phyloP scores from a whole-genome alignment of 352 stramenopile genomes.

The Pythium plurisporium region DNA sequence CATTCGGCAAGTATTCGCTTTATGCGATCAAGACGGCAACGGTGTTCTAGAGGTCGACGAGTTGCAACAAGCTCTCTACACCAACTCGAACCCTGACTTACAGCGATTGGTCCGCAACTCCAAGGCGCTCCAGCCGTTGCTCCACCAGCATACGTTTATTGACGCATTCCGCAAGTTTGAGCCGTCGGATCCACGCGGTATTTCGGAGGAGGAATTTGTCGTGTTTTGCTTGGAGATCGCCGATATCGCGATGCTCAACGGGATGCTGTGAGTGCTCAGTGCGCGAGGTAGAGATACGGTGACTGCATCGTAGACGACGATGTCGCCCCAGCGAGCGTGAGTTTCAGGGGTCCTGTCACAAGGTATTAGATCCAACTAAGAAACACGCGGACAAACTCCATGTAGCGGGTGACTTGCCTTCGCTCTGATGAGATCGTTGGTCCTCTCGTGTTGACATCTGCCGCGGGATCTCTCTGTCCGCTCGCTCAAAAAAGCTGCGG shows the following conservation, averaged over 20 bases:
- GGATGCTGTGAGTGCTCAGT: slow-evolving; percentile 26
- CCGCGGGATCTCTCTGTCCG: no score
- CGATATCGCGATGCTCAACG: slow-evolving; percentile 38
- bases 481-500: not conserved
- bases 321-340: not conserved
- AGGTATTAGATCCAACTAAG: no score
- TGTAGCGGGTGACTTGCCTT: no score
- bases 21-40: slow-evolving; percentile 57
- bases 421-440: no score
- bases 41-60: slow-evolving; percentile 61
- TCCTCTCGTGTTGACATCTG: no score
- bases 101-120: slow-evolving; percentile 36
- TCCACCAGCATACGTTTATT: slow-evolving; percentile 57
- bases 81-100: slow-evolving; percentile 24
- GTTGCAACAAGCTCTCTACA: slow-evolving; percentile 40
- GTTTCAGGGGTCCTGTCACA: not conserved
- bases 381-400: no score
- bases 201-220: slow-evolving; percentile 69
- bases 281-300: not conserved
- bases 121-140: slow-evolving; percentile 47
- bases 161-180: slow-evolving; percentile 60
- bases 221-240: slow-evolving; percentile 70
- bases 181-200: slow-evolving; percentile 48
- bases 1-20: slow-evolving; percentile 46
- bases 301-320: not conserved